Evolutionary conservation across 2,329 filamentous ascomycete genomes (phyloP).

Genomic region (Chaetomium sp.): DNA sequence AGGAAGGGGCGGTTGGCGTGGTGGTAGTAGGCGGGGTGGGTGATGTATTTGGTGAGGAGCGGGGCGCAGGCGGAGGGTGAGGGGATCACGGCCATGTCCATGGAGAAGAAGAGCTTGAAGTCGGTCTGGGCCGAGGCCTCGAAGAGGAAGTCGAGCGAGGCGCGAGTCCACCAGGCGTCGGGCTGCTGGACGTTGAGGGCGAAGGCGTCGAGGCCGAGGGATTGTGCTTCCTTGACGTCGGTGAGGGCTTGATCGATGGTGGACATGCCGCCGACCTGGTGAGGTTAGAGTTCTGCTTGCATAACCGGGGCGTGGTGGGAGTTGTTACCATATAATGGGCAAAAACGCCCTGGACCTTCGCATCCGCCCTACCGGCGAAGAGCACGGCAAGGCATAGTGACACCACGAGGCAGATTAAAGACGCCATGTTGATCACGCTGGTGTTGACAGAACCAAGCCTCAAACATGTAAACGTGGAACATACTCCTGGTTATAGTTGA

Average conservation of each 20-base stretch:
- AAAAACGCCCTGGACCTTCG: conserved; percentile 10
- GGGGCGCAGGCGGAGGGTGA: conserved; percentile 9
- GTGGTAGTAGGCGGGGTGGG: conserved; percentile 23
- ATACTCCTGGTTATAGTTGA: too few relatives aligned
- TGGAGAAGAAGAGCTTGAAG: conserved; percentile 32
- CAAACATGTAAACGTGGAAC: neutral
- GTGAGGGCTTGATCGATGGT: conserved; percentile 9
- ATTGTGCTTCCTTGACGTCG: conserved; percentile 21
- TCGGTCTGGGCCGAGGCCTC: conserved; percentile 11
- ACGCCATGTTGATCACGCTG: neutral
- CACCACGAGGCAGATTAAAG: neutral
- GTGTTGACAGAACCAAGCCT: neutral
- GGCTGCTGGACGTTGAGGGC: conserved; percentile 27
- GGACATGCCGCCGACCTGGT: conserved; percentile 16
- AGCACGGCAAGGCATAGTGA: neutral
- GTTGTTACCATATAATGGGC: conserved; percentile 16
- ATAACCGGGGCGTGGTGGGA: neutral
- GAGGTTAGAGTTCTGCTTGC: neutral
- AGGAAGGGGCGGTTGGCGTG: conserved; percentile 8
- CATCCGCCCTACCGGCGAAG: neutral
- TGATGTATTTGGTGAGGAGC: conserved; percentile 13
- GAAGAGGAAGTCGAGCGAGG: conserved; percentile 23
- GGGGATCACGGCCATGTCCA: conserved; percentile 24
- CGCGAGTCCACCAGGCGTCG: conserved; percentile 20
- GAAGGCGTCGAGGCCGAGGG: conserved; percentile 27